phyloP scores from a whole-genome alignment of 2,329 filamentous ascomycete genomes.

The Alternaria solani region DNA sequence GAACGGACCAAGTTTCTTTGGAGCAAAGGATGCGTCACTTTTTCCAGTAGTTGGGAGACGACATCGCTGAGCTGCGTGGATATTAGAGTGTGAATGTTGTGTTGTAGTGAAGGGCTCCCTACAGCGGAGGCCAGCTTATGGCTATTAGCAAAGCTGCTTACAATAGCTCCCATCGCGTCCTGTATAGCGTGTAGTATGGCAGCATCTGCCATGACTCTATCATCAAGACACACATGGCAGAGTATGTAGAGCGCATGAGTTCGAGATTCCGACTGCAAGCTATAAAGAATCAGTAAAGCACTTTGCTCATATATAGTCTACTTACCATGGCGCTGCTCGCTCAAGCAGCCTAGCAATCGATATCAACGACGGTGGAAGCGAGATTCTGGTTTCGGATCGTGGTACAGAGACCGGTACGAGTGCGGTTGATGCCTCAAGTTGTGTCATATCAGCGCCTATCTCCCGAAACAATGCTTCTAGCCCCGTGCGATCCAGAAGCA shows the following conservation, averaged over 20 bases:
- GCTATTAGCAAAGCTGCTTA: constrained; percentile 38
- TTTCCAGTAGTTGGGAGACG: constrained; percentile 37
- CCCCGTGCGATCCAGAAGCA: constrained; percentile 49
- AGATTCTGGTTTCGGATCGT: constrained; percentile 16
- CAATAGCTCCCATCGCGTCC: constrained; percentile 42
- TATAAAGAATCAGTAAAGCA: constrained; percentile 19
- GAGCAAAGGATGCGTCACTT: constrained; percentile 59
- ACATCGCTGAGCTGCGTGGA: constrained; percentile 36
- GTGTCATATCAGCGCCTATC: constrained; percentile 60
- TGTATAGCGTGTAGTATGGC: constrained; percentile 35
- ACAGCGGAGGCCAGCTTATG: constrained; percentile 33
- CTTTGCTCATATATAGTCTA: background rate
- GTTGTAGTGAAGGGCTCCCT: constrained; percentile 21
- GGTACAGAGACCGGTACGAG: constrained; percentile 16
- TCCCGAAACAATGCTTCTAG: constrained; percentile 64
- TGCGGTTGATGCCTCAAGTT: constrained; percentile 6
- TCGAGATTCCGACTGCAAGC: constrained; percentile 32
- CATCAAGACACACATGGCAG: constrained; percentile 43
- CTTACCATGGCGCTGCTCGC: constrained; percentile 38
- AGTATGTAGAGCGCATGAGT: constrained; percentile 37
- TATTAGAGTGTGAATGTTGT: constrained; percentile 33
- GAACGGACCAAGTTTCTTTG: constrained; percentile 66
- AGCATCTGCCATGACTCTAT: constrained; percentile 34
- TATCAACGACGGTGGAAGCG: constrained; percentile 33
- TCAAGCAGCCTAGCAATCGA: constrained; percentile 35